A percentile compares a stretch with the other conserved stretches of the same genome.
Conservation (phyloP, 768 basidiomycete genomes). For the Amanita brunnescens region DNA sequence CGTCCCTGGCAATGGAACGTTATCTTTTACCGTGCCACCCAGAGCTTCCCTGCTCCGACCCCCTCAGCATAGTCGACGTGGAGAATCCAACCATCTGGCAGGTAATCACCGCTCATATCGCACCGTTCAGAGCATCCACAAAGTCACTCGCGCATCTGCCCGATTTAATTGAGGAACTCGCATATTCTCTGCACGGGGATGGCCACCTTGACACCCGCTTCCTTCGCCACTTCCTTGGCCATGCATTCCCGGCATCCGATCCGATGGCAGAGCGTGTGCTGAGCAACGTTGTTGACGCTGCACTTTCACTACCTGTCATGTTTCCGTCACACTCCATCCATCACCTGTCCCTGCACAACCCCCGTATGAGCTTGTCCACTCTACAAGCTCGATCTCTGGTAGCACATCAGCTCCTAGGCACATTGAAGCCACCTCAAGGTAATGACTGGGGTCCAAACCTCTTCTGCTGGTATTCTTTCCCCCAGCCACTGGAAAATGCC, state of each 20-base stretch:
- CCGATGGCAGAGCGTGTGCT: slow-evolving; percentile 9
- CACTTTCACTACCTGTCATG: slow-evolving; percentile 18
- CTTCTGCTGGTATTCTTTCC: slow-evolving; percentile 22
- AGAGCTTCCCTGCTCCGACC: slow-evolving; percentile 16
- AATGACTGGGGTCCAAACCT: slow-evolving; percentile 26
- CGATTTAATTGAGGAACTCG: slow-evolving; percentile 21
- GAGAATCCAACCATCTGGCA: slow-evolving; percentile 21
- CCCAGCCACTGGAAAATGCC: slow-evolving; percentile 19
- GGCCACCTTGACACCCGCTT: slow-evolving; percentile 16
- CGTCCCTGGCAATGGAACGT: slow-evolving; percentile 9
- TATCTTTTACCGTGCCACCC: slow-evolving; percentile 22
- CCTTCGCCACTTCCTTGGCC: slow-evolving; percentile 13
- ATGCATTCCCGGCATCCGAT: slow-evolving; percentile 11
- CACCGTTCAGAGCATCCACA: slow-evolving; percentile 9
- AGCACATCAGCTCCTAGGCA: slow-evolving; percentile 24
- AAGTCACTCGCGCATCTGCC: slow-evolving; percentile 15
- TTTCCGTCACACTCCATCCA: slow-evolving; percentile 18
- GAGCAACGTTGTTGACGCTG: slow-evolving; percentile 17
- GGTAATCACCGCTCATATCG: slow-evolving; percentile 17
- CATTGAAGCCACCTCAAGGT: slow-evolving; percentile 16
- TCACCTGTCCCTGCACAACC: slow-evolving; percentile 14
- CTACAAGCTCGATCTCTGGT: slow-evolving; percentile 20
- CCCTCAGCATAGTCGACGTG: slow-evolving; percentile 19
- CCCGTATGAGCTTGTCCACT: slow-evolving; percentile 11
- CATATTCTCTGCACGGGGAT: slow-evolving; percentile 24